phyloP scores from a whole-genome alignment of 2,329 filamentous ascomycete species.

The Sporothrix sp. region DNA sequence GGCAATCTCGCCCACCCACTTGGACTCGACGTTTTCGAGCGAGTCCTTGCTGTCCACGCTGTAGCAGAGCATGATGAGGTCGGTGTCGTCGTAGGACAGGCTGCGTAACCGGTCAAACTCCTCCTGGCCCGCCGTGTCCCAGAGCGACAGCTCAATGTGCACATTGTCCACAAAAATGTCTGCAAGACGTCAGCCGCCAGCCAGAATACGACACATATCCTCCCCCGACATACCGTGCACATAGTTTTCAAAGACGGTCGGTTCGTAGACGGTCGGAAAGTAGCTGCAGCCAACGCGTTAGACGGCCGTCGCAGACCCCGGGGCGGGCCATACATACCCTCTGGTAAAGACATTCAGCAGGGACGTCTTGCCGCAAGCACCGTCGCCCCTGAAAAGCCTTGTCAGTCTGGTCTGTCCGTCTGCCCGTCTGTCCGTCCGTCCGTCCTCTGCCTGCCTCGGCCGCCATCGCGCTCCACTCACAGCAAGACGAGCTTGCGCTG shows the following conservation, averaged over 20 bases:
- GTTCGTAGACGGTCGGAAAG: slow-evolving; percentile 97
- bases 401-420: not conserved
- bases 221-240: slow-evolving; percentile 66
- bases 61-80: slow-evolving; percentile 98
- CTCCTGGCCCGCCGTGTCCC: slow-evolving; percentile 97
- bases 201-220: too few species aligned
- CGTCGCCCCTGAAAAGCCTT: slow-evolving; percentile 60
- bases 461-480: slow-evolving; percentile 39
- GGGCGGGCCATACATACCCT: slow-evolving; percentile 61
- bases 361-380: slow-evolving; percentile 94
- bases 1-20: slow-evolving; percentile 96
- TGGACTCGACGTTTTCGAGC: slow-evolving; percentile 95
- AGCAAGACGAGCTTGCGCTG: slow-evolving; percentile 94
- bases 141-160: slow-evolving; percentile 93
- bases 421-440: not conserved
- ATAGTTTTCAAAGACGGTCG: slow-evolving; percentile 98
- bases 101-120: slow-evolving; percentile 96
- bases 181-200: too few species aligned
- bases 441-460: slow-evolving; percentile 2
- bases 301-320: too few species aligned
- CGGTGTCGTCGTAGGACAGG: slow-evolving; percentile 92
- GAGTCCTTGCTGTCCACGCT: slow-evolving; percentile 94
- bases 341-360: slow-evolving; percentile 96
- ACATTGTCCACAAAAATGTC: slow-evolving; percentile 98
- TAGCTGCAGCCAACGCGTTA: slow-evolving; percentile 47